Conservation (phyloP, 768 basidiomycete species). For the Xanthoconium purpureum region DNA sequence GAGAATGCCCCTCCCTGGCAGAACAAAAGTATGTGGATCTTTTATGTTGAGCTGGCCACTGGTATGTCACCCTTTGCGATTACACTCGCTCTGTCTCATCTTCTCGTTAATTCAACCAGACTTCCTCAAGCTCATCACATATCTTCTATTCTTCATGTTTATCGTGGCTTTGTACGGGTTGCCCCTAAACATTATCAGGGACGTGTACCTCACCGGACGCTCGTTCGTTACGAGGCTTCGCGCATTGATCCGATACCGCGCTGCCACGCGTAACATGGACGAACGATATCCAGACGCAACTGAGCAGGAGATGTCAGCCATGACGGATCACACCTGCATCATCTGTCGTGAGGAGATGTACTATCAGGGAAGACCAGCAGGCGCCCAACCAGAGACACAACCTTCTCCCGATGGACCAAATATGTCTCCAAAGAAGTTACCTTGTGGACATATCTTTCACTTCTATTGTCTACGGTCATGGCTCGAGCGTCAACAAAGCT, state of each 20-base stretch:
- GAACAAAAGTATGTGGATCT: conserved; percentile 95
- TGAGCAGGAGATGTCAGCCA: conserved; percentile 72
- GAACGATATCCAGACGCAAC: conserved; percentile 92
- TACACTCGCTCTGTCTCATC: conserved; percentile 1
- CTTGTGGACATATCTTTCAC: conserved; percentile 97
- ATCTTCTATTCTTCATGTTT: conserved; percentile 89
- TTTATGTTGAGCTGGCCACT: conserved; percentile 89
- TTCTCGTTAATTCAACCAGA: conserved; percentile 47
- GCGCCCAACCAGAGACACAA: conserved; percentile 19
- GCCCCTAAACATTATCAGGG: conserved; percentile 94
- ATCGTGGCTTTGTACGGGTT: conserved; percentile 94
- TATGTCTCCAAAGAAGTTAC: conserved; percentile 93
- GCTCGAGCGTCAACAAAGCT: conserved; percentile 98
- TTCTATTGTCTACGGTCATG: conserved; percentile 96
- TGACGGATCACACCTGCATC: conserved; percentile 92
- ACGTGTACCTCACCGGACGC: conserved; percentile 92
- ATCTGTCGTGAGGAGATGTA: conserved; percentile 97
- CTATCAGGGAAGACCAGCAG: conserved; percentile 33
- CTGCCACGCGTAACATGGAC: conserved; percentile 96
- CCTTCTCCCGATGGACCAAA: conserved; percentile 68
- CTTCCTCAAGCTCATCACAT: conserved; percentile 89
- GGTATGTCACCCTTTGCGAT: conserved; percentile 47
- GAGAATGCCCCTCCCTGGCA: conserved; percentile 93
- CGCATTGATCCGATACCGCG: conserved; percentile 88
- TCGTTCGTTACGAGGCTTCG: conserved; percentile 87